These are phyloP conservation scores for Mollisia scopiformis DNA, from an alignment of 2,329 filamentous ascomycete species.

Conservation along the genomic window DNA sequence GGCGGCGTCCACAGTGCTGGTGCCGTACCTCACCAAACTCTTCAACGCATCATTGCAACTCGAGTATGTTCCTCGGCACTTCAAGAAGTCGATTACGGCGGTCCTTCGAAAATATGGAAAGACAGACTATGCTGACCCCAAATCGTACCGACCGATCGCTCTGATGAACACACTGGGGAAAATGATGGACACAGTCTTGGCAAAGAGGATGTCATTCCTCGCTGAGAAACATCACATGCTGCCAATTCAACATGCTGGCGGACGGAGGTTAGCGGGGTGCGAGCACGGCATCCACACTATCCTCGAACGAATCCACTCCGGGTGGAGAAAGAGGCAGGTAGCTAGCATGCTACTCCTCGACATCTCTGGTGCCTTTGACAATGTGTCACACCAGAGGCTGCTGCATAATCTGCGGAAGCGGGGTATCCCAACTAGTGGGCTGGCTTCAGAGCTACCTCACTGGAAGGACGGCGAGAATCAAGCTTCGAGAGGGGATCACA, in stretches of 20 bases:
- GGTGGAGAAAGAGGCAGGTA: slow-evolving; percentile 18
- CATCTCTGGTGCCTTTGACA: slow-evolving; percentile 24
- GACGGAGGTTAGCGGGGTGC: slow-evolving; percentile 23
- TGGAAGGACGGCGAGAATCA: slow-evolving; percentile 5
- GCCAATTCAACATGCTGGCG: slow-evolving; percentile 4
- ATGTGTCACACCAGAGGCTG: slow-evolving; percentile 16
- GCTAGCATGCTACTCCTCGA: slow-evolving; percentile 22
- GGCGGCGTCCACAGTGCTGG: neutral
- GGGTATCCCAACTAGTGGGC: slow-evolving; percentile 4
- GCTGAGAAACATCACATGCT: slow-evolving; percentile 10
- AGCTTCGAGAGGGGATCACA: neutral
- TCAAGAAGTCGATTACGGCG: neutral
- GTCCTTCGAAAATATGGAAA: neutral
- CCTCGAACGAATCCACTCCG: slow-evolving; percentile 30
- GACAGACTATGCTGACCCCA: neutral
- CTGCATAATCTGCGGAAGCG: slow-evolving; percentile 21
- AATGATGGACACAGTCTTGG: slow-evolving; percentile 13
- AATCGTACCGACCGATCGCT: slow-evolving; percentile 15
- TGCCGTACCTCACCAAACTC: neutral
- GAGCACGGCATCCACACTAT: slow-evolving; percentile 35
- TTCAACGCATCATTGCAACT: neutral
- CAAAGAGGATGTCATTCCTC: slow-evolving; percentile 5
- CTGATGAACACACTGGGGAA: slow-evolving; percentile 18
- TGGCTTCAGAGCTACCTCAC: slow-evolving; percentile 22
- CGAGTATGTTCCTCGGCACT: neutral